These are phyloP conservation scores for Caryopteris hybrid DNA, from an alignment of 305 asterid genomes.

Conservation along the genomic window DNA sequence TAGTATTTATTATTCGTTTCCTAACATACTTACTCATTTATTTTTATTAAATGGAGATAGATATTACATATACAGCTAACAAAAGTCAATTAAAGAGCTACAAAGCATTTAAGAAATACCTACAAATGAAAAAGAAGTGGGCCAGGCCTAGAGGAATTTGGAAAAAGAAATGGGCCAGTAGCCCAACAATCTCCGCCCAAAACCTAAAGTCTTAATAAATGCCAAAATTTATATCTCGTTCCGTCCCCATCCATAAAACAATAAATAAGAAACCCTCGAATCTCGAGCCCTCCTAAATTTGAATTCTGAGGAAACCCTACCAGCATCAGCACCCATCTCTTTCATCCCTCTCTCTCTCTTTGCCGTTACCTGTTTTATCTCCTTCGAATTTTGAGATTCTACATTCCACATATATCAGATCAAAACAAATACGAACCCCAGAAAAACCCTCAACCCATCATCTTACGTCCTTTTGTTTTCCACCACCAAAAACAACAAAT, in stretches of 20 bases:
- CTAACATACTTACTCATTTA: too few species aligned
- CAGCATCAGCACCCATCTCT: background rate
- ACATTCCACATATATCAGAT: constrained; percentile 10
- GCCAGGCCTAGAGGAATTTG: background rate
- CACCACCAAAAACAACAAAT: constrained; percentile 11
- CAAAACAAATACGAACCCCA: background rate
- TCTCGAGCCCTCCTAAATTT: constrained; percentile 30
- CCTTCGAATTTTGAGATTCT: constrained; percentile 5
- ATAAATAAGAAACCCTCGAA: background rate
- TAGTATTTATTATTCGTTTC: too few species aligned
- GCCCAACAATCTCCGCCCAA: too few species aligned
- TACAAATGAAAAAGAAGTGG: too few species aligned
- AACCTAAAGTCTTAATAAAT: background rate
- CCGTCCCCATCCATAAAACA: background rate
- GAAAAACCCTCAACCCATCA: constrained; percentile 29
- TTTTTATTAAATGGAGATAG: too few species aligned
- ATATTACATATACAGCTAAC: too few species aligned
- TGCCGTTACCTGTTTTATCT: background rate
- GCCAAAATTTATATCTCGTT: constrained; percentile 1
- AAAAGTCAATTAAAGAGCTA: too few species aligned
- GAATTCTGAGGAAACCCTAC: constrained; percentile 37
- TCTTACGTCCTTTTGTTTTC: constrained; percentile 16
- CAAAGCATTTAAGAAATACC: too few species aligned
- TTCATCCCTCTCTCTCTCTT: background rate
- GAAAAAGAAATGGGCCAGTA: background rate